phyloP scores from a whole-genome alignment of 805 yeast species.

The Lipomyces anomalus region DNA sequence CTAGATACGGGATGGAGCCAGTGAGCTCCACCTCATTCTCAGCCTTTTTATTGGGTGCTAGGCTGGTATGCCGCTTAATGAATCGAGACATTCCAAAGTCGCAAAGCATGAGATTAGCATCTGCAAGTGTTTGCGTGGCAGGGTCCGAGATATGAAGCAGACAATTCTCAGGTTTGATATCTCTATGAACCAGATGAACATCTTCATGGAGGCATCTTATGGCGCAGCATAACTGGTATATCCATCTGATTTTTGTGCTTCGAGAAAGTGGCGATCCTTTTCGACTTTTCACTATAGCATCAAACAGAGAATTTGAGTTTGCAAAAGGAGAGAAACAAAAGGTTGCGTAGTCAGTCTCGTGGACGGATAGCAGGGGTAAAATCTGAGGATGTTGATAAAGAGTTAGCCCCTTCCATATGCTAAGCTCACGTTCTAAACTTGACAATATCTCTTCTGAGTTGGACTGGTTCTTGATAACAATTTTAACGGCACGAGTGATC shows the following conservation, averaged over 20 bases:
- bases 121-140: background rate
- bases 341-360: constrained; percentile 54
- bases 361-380: constrained; percentile 55
- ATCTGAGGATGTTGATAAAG: constrained; percentile 56
- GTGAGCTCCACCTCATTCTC: constrained; percentile 29
- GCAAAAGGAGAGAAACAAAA: constrained; percentile 68
- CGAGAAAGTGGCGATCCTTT: constrained; percentile 23
- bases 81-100: constrained; percentile 80
- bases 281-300: constrained; percentile 29
- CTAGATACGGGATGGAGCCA: constrained; percentile 88
- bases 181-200: constrained; percentile 69
- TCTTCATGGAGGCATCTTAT: constrained; percentile 58
- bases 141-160: constrained; percentile 43
- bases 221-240: constrained; percentile 52
- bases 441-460: too few relatives aligned
- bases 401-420: constrained; percentile 61
- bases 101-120: constrained; percentile 50
- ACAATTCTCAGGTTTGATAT: constrained; percentile 76
- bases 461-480: constrained; percentile 43
- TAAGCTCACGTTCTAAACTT: constrained; percentile 67
- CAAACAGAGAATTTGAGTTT: constrained; percentile 76
- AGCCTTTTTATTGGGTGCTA: constrained; percentile 7
- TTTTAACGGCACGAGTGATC: constrained; percentile 51
- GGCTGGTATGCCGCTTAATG: constrained; percentile 7
- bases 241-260: constrained; percentile 12